Evolutionary conservation across 495 filamentous ascomycete species (phyloP).

Genomic region (Aspergillus bridgeri): DNA sequence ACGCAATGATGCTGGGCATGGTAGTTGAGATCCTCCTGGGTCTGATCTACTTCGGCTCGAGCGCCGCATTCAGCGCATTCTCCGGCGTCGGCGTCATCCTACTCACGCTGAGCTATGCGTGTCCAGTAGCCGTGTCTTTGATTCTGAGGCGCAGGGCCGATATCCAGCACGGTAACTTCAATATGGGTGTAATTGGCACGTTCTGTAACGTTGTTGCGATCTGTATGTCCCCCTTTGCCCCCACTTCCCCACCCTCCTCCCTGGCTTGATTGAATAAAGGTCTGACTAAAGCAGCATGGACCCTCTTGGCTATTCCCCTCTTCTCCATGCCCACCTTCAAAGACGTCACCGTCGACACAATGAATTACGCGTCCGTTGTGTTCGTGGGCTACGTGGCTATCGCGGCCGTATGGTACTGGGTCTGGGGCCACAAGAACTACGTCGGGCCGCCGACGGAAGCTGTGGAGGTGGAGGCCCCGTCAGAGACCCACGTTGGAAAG

Average conservation of each 20-base stretch:
- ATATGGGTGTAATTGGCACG: conserved; percentile 51
- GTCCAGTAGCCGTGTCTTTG: conserved; percentile 49
- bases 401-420: conserved; percentile 55
- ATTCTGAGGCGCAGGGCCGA: conserved; percentile 37
- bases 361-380: conserved; percentile 57
- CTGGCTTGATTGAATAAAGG: no score
- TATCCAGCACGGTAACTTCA: conserved; percentile 48
- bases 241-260: not conserved
- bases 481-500: not conserved
- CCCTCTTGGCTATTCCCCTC: conserved; percentile 50
- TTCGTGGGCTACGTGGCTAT: conserved; percentile 54
- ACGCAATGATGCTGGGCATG: conserved; percentile 44
- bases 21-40: conserved; percentile 47
- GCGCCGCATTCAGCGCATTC: conserved; percentile 53
- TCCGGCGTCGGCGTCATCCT: conserved; percentile 55
- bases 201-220: conserved; percentile 50
- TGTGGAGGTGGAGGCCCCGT: not conserved
- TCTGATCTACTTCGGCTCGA: conserved; percentile 51
- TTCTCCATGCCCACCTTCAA: conserved; percentile 41
- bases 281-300: conserved; percentile 45
- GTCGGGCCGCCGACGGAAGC: conserved; percentile 20
- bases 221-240: conserved; percentile 34
- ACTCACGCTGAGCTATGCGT: conserved; percentile 52
- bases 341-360: conserved; percentile 33
- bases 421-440: conserved; percentile 50